Base-by-base conservation (phyloP, 2,329 filamentous ascomycete species). In the Plectosphaerella cucumerina region DNA sequence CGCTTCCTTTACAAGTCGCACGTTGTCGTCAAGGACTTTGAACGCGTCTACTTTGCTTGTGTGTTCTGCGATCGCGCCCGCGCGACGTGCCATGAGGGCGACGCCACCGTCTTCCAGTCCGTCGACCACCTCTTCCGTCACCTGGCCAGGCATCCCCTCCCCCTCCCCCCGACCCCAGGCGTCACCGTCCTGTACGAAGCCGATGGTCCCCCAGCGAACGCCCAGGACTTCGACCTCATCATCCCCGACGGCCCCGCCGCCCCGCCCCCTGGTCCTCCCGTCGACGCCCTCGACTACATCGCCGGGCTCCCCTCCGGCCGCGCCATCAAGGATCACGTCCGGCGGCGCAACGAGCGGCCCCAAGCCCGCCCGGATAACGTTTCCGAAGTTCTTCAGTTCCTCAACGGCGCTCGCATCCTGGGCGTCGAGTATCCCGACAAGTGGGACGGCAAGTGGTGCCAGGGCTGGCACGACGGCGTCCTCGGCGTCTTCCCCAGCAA, bases 1-100 rank as follows among this genome's bases (percentile, higher is more conserved):
- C 66, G 71, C 0, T 64, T 75, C 23, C 63, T 74, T 11, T 72
- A 69, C 59, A 75, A 75, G 49, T 72, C 68, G 14, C 72, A 75
- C 49, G 52, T 74, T 4, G 49, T 60, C 17, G 63, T 62, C 15
- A 57, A 53, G 5, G 58, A 59, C n/a, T 59, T 65, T 37, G 63
- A 67, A 20, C 60, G 63, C 47, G 58, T 65, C 44, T 73, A 69
- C 50, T 74, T 70, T 44, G 70, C 62, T 3, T 73, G 71, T 47
- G 56, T 73, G 1, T 73, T 70, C 54, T 73, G 70, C 51, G 62
- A 64, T 5, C 62, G 68, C 17, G 51, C 60, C 4, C 63, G 63
- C 1, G 52, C 61, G 2, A 70, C 69, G 0, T 58, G 63, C 3
- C 63, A 64, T 18, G 65, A 72, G 31, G 68, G 65, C 45, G 71